phyloP scores from a whole-genome alignment of 805 yeast species.

The Spathaspora sp. region DNA sequence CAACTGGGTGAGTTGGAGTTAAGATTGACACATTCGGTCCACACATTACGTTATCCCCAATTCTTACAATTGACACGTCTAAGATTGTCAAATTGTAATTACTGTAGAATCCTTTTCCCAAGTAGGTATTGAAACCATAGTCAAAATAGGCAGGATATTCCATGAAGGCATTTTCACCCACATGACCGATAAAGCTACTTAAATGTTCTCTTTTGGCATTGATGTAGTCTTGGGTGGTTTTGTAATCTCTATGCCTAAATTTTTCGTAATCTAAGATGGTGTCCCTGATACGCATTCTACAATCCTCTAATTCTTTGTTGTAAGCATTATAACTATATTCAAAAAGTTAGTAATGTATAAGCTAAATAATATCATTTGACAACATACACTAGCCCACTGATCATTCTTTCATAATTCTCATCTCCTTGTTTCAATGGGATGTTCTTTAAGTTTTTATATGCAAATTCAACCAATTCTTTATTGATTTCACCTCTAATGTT shows the following conservation, averaged over 20 bases:
- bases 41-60: constrained; percentile 12
- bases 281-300: constrained; percentile 10
- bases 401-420: constrained; percentile 15
- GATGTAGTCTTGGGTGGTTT: constrained; percentile 3
- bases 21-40: constrained; percentile 11
- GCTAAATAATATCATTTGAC: background rate
- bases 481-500: constrained; percentile 7
- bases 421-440: constrained; percentile 10
- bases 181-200: constrained; percentile 10
- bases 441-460: constrained; percentile 9
- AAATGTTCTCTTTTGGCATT: constrained; percentile 9
- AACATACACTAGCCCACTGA: constrained; percentile 13
- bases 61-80: constrained; percentile 11
- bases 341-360: constrained; percentile 4
- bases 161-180: constrained; percentile 9
- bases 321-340: constrained; percentile 7
- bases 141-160: constrained; percentile 11
- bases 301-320: constrained; percentile 8
- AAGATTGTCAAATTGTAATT: constrained; percentile 11
- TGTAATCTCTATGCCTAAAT: constrained; percentile 8
- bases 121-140: constrained; percentile 12
- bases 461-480: constrained; percentile 10
- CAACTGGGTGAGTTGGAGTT: constrained; percentile 10
- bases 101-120: constrained; percentile 10
- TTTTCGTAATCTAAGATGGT: constrained; percentile 8